Percentiles rank a stretch among this genome's conserved stretches.
Conservation (phyloP, 1,284 basidiomycete species). For the Omphalotus olearius region DNA sequence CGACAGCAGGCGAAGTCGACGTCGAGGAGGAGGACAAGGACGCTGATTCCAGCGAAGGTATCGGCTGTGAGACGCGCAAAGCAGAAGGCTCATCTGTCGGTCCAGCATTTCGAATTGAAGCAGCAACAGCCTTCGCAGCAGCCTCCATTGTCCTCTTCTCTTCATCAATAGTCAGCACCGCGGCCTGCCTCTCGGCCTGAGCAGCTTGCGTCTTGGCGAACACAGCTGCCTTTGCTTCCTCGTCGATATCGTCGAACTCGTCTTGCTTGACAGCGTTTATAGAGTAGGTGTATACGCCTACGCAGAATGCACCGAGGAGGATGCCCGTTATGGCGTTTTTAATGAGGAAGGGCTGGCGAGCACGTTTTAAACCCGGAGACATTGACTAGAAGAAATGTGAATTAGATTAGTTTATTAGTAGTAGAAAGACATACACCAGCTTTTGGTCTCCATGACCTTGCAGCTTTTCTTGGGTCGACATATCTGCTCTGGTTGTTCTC, state of each 20-base stretch:
- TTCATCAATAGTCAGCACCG: slow-evolving; percentile 22
- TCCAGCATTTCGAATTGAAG: slow-evolving; percentile 1
- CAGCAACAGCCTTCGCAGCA: slow-evolving; percentile 16
- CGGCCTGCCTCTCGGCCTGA: slow-evolving; percentile 18
- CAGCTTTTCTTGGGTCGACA: slow-evolving; percentile 32
- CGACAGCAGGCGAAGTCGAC: slow-evolving; percentile 83
- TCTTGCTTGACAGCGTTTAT: slow-evolving; percentile 93
- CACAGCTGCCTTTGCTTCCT: slow-evolving; percentile 60
- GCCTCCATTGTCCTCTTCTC: slow-evolving; percentile 26
- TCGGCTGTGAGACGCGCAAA: neutral
- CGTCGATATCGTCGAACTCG: slow-evolving; percentile 82
- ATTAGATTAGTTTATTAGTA: neutral
- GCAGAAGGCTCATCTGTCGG: neutral
- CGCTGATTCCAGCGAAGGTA: neutral
- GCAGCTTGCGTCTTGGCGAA: slow-evolving; percentile 24
- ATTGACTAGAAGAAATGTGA: slow-evolving; percentile 42
- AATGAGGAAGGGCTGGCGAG: slow-evolving; percentile 78
- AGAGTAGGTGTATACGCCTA: slow-evolving; percentile 90
- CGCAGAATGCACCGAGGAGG: slow-evolving; percentile 69
- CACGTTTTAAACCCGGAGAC: slow-evolving; percentile 84
- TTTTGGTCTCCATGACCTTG: slow-evolving; percentile 36
- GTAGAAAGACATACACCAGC: slow-evolving; percentile 29
- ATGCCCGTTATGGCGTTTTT: slow-evolving; percentile 81
- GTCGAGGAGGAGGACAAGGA: slow-evolving; percentile 78
- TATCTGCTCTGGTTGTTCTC: slow-evolving; percentile 20